Evolutionary conservation across 345 rosid species (phyloP).

Genomic region (Eutrema heterophyllum): DNA sequence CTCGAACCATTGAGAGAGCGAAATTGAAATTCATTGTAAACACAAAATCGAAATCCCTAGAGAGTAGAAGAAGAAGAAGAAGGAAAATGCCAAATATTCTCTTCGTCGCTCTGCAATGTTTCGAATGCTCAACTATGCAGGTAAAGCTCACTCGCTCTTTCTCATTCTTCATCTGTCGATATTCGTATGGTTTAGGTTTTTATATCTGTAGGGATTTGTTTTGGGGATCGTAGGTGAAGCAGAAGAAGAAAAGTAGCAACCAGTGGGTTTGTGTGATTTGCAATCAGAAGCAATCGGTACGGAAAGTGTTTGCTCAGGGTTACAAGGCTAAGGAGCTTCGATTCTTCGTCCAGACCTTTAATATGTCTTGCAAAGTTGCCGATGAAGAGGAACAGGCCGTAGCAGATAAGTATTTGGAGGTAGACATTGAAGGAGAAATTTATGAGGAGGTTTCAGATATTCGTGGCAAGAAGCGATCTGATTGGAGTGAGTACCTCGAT

Average conservation of each 20-base stretch:
- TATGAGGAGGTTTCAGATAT: background rate
- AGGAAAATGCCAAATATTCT: slow-evolving; percentile 31
- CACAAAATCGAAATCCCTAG: slow-evolving; percentile 13
- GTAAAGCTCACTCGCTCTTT: slow-evolving; percentile 20
- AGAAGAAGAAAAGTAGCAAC: slow-evolving; percentile 68
- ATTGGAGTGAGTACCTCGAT: slow-evolving; percentile 66
- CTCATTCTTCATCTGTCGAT: background rate
- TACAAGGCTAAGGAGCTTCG: slow-evolving; percentile 75
- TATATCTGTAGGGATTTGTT: background rate
- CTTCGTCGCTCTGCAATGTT: slow-evolving; percentile 76
- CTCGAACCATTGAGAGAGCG: background rate
- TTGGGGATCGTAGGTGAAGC: slow-evolving; percentile 60
- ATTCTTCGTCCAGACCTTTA: slow-evolving; percentile 63
- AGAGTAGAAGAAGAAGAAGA: background rate
- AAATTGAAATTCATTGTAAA: background rate
- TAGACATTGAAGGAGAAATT: background rate
- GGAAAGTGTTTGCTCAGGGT: slow-evolving; percentile 61
- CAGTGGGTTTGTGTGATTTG: slow-evolving; percentile 84
- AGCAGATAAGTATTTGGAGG: background rate
- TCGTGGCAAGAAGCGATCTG: slow-evolving; percentile 41
- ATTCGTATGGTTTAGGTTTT: background rate
- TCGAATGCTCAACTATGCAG: slow-evolving; percentile 92
- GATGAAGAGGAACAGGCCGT: slow-evolving; percentile 20
- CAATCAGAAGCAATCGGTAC: slow-evolving; percentile 76
- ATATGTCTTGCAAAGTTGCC: slow-evolving; percentile 55